phyloP scores from a whole-genome alignment of 1,139 yeast species.

The Arxiozyma telluris region DNA sequence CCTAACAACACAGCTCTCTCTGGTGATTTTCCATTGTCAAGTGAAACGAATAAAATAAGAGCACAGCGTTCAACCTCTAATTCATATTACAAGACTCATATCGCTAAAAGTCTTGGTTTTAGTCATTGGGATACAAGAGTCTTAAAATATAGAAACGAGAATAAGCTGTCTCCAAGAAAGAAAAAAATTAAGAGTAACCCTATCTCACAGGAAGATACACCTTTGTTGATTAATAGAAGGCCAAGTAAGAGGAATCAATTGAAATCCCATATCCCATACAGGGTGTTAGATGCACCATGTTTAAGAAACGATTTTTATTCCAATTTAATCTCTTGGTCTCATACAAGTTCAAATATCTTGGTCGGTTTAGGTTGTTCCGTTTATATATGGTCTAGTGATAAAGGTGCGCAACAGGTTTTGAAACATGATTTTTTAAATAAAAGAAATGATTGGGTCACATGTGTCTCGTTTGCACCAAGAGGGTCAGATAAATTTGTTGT shows the following conservation, averaged over 20 bases:
- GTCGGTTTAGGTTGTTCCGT: constrained; percentile 61
- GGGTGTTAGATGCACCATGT: constrained; percentile 65
- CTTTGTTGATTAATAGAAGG: neutral
- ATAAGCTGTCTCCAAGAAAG: neutral
- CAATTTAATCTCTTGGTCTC: constrained; percentile 70
- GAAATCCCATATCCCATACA: constrained; percentile 35
- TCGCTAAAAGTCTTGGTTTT: constrained; percentile 46
- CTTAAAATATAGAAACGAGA: constrained; percentile 8
- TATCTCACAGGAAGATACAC: neutral
- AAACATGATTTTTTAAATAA: constrained; percentile 22
- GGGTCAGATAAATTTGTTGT: constrained; percentile 41
- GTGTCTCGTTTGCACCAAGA: constrained; percentile 46
- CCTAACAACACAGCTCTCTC: neutral
- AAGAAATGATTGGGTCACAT: constrained; percentile 41
- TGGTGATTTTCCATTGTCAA: neutral
- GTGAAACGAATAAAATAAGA: neutral
- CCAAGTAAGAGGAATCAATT: neutral
- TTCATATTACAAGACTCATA: constrained; percentile 29
- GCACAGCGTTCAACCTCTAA: neutral
- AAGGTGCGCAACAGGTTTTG: constrained; percentile 38
- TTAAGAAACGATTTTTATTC: constrained; percentile 75
- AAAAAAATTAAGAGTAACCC: neutral
- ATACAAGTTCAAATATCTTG: constrained; percentile 42
- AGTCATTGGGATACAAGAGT: constrained; percentile 18
- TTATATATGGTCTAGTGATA: constrained; percentile 56